phyloP scores from a whole-genome alignment of 108 stramenopile species.

The Nitzschia palea region DNA sequence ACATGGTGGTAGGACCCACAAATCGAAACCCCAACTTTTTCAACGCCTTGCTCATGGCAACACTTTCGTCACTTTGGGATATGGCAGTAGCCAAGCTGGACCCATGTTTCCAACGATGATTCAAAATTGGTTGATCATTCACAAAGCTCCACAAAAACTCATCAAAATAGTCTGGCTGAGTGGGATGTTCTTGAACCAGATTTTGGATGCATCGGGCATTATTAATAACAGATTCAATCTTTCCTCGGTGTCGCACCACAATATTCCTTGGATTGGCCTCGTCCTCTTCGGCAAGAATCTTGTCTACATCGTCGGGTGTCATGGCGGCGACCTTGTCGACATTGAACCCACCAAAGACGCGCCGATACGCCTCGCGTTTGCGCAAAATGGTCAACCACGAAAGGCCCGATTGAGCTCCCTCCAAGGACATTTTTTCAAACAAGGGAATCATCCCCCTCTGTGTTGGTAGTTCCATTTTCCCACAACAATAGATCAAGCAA shows the following conservation, averaged over 20 bases:
- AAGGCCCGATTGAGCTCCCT: constrained; percentile 73
- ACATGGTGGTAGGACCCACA: constrained; percentile 65
- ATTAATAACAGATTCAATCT: constrained; percentile 49
- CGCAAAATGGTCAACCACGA: constrained; percentile 69
- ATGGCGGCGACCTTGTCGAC: constrained; percentile 55
- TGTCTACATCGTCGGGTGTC: constrained; percentile 41
- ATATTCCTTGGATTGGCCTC: constrained; percentile 14
- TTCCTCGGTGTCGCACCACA: constrained; percentile 64
- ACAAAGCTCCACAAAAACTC: constrained; percentile 65
- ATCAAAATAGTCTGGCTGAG: constrained; percentile 26
- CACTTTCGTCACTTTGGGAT: constrained; percentile 43
- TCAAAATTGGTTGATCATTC: constrained; percentile 60
- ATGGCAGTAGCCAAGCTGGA: constrained; percentile 20
- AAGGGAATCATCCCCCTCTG: constrained; percentile 46
- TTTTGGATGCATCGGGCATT: constrained; percentile 52
- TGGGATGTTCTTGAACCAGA: constrained; percentile 16
- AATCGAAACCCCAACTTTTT: constrained; percentile 56
- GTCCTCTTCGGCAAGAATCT: constrained; percentile 20
- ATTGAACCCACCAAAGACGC: constrained; percentile 58
- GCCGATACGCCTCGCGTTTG: constrained; percentile 72
- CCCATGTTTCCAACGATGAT: constrained; percentile 23
- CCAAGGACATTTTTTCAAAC: constrained; percentile 69
- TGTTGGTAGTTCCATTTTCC: neutral
- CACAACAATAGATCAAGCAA: neutral
- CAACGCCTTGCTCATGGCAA: constrained; percentile 58